These are phyloP conservation scores for Fusarium annulatum DNA, from an alignment of 2,329 filamentous ascomycete genomes.

Conservation along the genomic window DNA sequence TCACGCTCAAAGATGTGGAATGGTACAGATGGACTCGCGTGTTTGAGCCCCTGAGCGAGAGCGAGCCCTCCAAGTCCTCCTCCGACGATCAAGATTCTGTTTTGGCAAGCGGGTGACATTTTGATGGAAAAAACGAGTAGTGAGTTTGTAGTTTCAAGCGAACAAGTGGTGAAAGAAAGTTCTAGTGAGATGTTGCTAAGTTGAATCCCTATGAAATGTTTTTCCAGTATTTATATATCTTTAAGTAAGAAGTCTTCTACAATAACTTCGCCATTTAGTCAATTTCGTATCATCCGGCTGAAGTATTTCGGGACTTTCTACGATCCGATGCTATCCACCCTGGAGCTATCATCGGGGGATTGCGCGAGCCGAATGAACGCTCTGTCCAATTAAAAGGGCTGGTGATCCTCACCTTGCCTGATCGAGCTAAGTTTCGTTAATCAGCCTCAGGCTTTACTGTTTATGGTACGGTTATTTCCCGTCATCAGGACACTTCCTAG, in stretches of 20 bases:
- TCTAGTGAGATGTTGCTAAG: accelerated
- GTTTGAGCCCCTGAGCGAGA: neutral
- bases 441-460: accelerated
- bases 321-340: neutral
- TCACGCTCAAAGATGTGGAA: neutral
- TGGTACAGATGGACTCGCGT: accelerated
- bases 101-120: accelerated
- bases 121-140: accelerated
- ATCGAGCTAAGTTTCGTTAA: accelerated
- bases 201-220: accelerated
- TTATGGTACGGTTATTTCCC: neutral
- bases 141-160: accelerated
- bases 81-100: neutral
- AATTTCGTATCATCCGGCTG: neutral
- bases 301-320: neutral
- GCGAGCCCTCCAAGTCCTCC: neutral
- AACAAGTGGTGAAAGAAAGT: accelerated
- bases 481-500: neutral
- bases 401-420: accelerated
- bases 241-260: accelerated
- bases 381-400: neutral
- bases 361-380: neutral
- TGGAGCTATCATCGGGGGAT: accelerated
- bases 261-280: accelerated
- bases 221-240: neutral